Evolutionary conservation across 805 yeast genomes (phyloP).

Genomic region (Martiniozyma abietophila): DNA sequence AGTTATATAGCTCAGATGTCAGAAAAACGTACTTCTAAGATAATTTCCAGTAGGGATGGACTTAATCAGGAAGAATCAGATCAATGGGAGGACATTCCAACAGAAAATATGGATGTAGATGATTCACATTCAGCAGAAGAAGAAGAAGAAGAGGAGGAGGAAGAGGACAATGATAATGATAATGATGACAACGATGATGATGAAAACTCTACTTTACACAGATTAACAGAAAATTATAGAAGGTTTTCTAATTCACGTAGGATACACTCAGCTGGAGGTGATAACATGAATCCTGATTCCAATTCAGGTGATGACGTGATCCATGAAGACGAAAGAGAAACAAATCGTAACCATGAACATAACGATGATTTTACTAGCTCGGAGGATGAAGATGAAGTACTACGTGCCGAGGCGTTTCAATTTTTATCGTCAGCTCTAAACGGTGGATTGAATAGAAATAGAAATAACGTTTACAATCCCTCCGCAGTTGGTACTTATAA

Average conservation of each 20-base stretch:
- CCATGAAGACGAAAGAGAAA: conserved; percentile 3
- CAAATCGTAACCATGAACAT: conserved; percentile 11
- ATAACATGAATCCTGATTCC: conserved; percentile 10
- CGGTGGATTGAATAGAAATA: neutral
- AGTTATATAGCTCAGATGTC: no score
- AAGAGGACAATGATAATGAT: conserved; percentile 4
- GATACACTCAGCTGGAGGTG: conserved; percentile 14
- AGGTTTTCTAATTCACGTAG: conserved; percentile 22
- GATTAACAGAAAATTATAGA: conserved; percentile 34
- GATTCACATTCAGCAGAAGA: no score
- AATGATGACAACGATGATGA: conserved; percentile 19
- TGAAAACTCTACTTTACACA: conserved; percentile 24
- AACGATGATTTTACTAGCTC: conserved; percentile 16
- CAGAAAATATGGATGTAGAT: no score
- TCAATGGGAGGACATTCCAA: no score
- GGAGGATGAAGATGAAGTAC: conserved; percentile 22
- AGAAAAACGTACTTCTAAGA: no score
- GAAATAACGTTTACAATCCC: no score
- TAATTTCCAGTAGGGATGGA: no score
- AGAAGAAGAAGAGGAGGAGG: no score
- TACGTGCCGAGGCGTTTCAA: conserved; percentile 9
- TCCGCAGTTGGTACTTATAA: no score
- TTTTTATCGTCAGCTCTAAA: conserved; percentile 11
- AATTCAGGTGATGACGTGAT: neutral
- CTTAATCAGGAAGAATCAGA: no score